phyloP scores from a whole-genome alignment of 257 asterid genomes.

The Anisodus tanguticus region DNA sequence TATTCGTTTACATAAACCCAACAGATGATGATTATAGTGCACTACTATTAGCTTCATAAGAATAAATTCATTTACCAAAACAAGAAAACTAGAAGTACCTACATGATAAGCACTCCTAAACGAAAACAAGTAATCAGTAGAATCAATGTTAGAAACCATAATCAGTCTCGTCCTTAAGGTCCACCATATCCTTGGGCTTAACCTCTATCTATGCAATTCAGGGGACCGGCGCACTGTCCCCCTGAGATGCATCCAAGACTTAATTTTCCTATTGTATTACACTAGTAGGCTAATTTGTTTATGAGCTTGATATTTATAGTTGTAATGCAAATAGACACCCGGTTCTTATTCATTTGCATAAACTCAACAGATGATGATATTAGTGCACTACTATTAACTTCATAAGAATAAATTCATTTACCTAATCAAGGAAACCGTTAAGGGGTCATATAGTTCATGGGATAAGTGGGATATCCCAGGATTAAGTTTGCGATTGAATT shows the following conservation, averaged over 20 bases:
- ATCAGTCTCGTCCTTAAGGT: slow-evolving; percentile 8
- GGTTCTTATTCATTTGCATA: background rate
- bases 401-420: background rate
- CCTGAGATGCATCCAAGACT: slow-evolving; percentile 8
- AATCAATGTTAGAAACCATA: background rate
- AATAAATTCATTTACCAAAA: background rate
- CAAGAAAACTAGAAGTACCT: background rate
- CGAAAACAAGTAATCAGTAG: background rate
- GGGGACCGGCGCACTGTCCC: background rate
- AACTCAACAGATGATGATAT: background rate
- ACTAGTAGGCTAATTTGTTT: background rate
- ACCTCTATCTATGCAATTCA: background rate
- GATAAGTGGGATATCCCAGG: too few species aligned
- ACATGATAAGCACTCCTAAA: background rate
- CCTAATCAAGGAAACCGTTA: background rate
- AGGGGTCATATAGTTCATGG: too few species aligned
- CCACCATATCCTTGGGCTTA: slow-evolving; percentile 4
- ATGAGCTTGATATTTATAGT: background rate
- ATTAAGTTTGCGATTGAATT: too few species aligned
- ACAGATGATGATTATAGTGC: background rate
- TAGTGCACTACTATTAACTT: slow-evolving; percentile 15
- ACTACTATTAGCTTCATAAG: slow-evolving; percentile 12
- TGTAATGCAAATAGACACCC: background rate
- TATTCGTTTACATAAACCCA: background rate
- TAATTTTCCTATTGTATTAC: background rate